Base-by-base conservation (phyloP, 1,139 yeast species). In the Pichia sp. region DNA sequence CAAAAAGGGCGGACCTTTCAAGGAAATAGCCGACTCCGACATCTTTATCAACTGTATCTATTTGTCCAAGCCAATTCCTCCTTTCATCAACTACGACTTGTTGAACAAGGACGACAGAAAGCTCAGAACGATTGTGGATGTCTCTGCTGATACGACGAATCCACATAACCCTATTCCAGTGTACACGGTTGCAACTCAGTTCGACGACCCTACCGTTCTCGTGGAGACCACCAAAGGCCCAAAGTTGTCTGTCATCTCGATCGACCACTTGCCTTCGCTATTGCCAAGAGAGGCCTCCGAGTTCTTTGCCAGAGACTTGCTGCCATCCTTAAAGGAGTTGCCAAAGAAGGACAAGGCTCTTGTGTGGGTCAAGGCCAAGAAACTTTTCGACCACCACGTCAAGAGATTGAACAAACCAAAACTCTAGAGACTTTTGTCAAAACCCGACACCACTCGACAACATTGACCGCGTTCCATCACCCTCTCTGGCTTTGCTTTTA, bases 151-250 rank as follows among this genome's bases (percentile, higher is more conserved):
- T 73, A 93, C 98, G 52, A 93, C 99, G 55, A 95, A 93, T 72
- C 98, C 98, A 58, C 95, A 90, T 77, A 93, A 93, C 75, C 99
- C 99, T 58, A 82, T 93, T 60, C 99, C 99, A 61, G 93, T 93
- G 55, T 95, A 93, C 73, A 77, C 82, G 38, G 78, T 89, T 62
- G 95, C 96, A 55, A 93, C 99, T 36, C 92, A 87, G 11, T 93
- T 93, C 75, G 81, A 82, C 62, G 82, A 88, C 64, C 99, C 99
- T 63, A 90, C 97, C 8, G 97, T 89, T 47, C 73, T 74, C 13
- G 98, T 92, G 48, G 81, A 84, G 60, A 84, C 93, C 46, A 77
- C 85, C 31, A 76, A 74, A 31, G 97, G 97, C 52, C 92, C 93
- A 59, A 89, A 90, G 69, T 75, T 93, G 65, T 87, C 96, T 5